Evolutionary conservation across 1,284 basidiomycete genomes (phyloP).

Genomic region (Cryptococcus neoformans): DNA sequence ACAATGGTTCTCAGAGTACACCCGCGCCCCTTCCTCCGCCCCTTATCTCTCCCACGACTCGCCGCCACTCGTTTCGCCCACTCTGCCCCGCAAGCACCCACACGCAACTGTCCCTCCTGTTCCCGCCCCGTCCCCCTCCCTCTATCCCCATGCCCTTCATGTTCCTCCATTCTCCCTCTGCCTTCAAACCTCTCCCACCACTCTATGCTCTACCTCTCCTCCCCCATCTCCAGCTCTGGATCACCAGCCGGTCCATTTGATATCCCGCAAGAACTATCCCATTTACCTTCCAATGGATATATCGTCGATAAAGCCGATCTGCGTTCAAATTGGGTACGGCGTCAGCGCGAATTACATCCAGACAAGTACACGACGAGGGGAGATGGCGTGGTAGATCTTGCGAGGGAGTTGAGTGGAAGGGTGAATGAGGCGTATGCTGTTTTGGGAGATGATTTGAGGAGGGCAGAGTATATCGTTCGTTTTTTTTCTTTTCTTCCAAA

Average conservation of each 20-base stretch:
- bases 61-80: neutral
- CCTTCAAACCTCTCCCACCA: conserved; percentile 39
- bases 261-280: conserved; percentile 26
- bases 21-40: neutral
- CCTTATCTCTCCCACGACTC: neutral
- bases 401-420: conserved; percentile 36
- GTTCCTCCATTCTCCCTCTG: conserved; percentile 34
- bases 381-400: conserved; percentile 26
- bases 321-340: conserved; percentile 32
- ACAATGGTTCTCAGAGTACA: neutral
- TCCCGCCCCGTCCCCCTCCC: conserved; percentile 23
- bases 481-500: neutral
- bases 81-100: conserved; percentile 5
- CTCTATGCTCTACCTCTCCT: conserved; percentile 36
- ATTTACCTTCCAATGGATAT: conserved; percentile 36
- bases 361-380: conserved; percentile 37
- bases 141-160: conserved; percentile 42
- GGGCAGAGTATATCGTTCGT: conserved; percentile 49
- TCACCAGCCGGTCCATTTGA: conserved; percentile 13
- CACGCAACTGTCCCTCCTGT: conserved; percentile 35
- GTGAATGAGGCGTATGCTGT: conserved; percentile 48
- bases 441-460: conserved; percentile 38
- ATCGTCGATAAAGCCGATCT: conserved; percentile 36
- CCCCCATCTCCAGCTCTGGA: conserved; percentile 15
- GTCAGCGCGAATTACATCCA: conserved; percentile 45